These are phyloP conservation scores for Dionaea muscipula DNA, from an alignment of 179 eudicot species.

Conservation along the genomic window DNA sequence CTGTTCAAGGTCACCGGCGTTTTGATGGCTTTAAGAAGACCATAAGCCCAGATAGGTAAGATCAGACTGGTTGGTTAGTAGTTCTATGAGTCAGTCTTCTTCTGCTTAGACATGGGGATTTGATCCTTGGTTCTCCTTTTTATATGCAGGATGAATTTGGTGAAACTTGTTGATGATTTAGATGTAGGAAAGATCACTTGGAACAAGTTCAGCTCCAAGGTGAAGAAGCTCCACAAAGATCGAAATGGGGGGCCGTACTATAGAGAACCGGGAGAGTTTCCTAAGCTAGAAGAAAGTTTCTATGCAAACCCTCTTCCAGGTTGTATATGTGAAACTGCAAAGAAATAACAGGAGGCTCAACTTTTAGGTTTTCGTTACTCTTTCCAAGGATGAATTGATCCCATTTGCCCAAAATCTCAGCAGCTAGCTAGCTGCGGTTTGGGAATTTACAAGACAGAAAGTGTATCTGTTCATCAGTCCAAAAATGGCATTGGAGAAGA, in stretches of 20 bases:
- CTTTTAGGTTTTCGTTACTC: no score
- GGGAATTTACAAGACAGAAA: no score
- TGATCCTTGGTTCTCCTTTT: conserved; percentile 1
- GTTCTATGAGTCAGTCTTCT: no score
- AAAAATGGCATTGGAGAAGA: no score
- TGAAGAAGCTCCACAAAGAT: conserved; percentile 60
- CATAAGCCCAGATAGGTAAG: conserved; percentile 82
- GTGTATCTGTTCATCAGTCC: no score
- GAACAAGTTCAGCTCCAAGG: conserved; percentile 68
- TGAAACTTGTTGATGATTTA: conserved; percentile 58
- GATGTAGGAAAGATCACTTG: conserved; percentile 68
- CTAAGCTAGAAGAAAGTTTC: conserved; percentile 90
- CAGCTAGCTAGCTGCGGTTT: no score
- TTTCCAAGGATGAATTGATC: no score
- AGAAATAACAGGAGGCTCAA: conserved; percentile 18
- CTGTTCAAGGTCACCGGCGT: conserved; percentile 91
- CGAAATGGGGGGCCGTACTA: conserved; percentile 64
- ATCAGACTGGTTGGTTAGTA: no score
- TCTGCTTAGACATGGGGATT: background rate
- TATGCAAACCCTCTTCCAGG: conserved; percentile 95
- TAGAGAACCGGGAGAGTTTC: conserved; percentile 76
- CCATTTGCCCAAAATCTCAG: no score
- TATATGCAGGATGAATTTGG: conserved; percentile 66
- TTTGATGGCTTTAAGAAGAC: conserved; percentile 89
- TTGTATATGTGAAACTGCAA: conserved; percentile 58